Evolutionary conservation across 495 filamentous ascomycete genomes (phyloP).

Genomic region (Astrothelium macrocarpum): DNA sequence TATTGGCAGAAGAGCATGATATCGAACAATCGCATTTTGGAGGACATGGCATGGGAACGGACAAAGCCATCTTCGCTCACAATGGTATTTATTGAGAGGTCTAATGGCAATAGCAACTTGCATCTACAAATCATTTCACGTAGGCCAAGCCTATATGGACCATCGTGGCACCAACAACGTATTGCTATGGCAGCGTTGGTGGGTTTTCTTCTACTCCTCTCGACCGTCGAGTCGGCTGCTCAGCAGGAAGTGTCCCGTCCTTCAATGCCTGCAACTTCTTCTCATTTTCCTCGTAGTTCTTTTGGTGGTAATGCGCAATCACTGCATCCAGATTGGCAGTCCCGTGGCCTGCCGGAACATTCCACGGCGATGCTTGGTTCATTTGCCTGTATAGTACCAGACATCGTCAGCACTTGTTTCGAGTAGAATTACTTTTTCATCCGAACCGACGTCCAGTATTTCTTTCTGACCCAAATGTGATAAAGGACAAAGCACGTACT

Average conservation of each 20-base stretch:
- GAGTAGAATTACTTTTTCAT: background rate
- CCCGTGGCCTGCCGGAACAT: conserved; percentile 51
- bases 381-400: conserved; percentile 39
- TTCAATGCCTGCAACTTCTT: conserved; percentile 28
- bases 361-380: conserved; percentile 52
- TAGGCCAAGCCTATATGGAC: background rate
- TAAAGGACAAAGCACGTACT: conserved; percentile 44
- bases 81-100: no score
- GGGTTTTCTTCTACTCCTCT: background rate
- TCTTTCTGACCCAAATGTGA: background rate
- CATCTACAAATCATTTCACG: background rate
- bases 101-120: no score
- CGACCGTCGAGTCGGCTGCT: conserved; percentile 17
- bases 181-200: background rate
- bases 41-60: no score
- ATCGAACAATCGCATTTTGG: no score
- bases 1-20: no score
- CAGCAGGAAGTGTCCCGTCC: conserved; percentile 23
- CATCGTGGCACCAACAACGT: background rate
- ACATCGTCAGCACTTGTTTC: conserved; percentile 7
- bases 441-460: background rate
- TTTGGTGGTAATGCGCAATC: conserved; percentile 52
- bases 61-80: no score
- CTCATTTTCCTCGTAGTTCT: conserved; percentile 46
- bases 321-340: conserved; percentile 49